A percentile compares a stretch with the other conserved stretches of the same genome.
Conservation (phyloP, 2,329 filamentous ascomycete genomes). For the Nothophoma quercina region DNA sequence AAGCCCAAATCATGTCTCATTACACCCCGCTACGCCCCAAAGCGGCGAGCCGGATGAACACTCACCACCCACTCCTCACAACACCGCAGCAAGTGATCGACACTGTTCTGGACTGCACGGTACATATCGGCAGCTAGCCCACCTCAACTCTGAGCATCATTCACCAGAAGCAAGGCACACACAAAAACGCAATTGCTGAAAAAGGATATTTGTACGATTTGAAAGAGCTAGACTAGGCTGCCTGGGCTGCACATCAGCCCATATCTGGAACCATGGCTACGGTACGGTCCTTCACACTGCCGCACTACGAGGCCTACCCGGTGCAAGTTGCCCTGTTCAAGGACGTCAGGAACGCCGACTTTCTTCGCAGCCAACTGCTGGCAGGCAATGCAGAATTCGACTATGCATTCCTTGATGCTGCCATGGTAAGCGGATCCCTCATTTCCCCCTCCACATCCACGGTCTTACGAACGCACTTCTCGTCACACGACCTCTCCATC, state of each 20-base stretch:
- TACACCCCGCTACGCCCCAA: constrained; percentile 28
- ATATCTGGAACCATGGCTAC: constrained; percentile 18
- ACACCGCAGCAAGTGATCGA: constrained; percentile 1
- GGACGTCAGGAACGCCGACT: constrained; percentile 77
- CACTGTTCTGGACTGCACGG: background rate
- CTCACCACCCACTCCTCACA: constrained; percentile 3
- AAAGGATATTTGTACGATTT: too few species aligned
- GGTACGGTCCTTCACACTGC: constrained; percentile 73
- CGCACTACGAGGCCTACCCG: constrained; percentile 75
- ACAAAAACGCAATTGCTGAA: too few species aligned
- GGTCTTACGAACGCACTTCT: background rate
- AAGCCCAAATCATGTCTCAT: background rate
- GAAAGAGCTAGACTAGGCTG: constrained; percentile 1
- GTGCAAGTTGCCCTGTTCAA: constrained; percentile 79
- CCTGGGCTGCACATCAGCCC: background rate
- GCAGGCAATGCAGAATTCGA: constrained; percentile 84
- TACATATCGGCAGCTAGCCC: background rate
- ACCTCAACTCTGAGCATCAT: background rate
- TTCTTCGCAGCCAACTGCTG: constrained; percentile 84
- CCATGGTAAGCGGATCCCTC: constrained; percentile 63
- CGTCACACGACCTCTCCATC: background rate
- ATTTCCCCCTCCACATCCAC: constrained; percentile 4
- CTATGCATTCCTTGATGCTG: constrained; percentile 92
- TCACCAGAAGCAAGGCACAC: background rate
- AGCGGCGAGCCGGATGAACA: constrained; percentile 14